These are phyloP conservation scores for Erythrobasidium yunnanense DNA, from an alignment of 768 basidiomycete genomes.

Conservation along the genomic window DNA sequence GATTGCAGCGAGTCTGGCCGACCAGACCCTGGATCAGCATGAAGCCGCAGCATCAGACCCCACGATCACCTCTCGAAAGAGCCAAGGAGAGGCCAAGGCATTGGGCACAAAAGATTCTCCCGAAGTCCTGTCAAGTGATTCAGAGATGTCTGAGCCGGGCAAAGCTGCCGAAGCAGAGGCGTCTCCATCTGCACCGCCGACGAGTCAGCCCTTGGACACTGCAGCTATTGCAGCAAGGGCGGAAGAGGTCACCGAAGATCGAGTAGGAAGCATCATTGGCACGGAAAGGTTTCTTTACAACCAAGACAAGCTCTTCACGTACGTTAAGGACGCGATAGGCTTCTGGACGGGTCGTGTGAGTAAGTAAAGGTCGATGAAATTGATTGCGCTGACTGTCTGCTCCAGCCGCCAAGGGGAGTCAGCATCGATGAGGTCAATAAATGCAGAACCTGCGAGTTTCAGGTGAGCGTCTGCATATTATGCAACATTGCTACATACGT, in stretches of 20 bases:
- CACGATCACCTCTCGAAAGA: no score
- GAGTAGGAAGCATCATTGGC: constrained; percentile 21
- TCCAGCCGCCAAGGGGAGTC: constrained; percentile 7
- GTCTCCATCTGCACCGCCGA: background rate
- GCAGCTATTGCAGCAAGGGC: constrained; percentile 3
- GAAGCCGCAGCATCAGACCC: background rate
- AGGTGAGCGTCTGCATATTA: background rate
- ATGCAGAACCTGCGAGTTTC: constrained; percentile 19
- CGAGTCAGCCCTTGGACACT: background rate
- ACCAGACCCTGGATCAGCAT: background rate
- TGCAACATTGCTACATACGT: background rate
- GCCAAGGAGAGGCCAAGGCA: background rate
- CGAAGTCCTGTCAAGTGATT: background rate
- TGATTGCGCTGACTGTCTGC: background rate
- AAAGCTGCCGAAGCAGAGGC: background rate
- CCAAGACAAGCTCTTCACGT: background rate
- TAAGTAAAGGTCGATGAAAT: background rate
- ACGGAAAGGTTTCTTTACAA: constrained; percentile 1
- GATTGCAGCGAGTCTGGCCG: constrained; percentile 4
- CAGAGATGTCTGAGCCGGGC: background rate
- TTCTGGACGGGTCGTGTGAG: constrained; percentile 21
- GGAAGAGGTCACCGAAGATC: background rate
- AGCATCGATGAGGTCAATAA: constrained; percentile 10
- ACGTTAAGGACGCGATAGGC: background rate
- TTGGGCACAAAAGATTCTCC: background rate